Conservation (phyloP, 2,329 filamentous ascomycete genomes). For the Diaporthe nobilis region DNA sequence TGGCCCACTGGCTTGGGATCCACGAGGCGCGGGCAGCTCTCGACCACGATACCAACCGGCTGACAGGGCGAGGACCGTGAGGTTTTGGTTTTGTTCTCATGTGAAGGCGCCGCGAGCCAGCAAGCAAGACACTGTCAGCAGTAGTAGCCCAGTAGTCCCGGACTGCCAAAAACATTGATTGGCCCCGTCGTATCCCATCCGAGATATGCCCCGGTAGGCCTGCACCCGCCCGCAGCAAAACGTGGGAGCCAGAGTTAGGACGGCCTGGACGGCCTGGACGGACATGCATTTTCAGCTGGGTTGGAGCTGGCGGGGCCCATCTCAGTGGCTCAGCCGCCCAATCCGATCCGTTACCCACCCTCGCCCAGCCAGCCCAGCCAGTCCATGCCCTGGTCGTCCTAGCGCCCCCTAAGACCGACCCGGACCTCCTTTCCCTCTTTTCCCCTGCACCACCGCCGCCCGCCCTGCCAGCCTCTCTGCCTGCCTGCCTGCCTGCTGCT, state of each 20-base stretch:
- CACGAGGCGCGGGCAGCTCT: constrained; percentile 8
- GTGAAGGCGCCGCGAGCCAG: background rate
- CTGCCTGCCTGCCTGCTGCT: background rate
- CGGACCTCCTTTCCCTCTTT: constrained; percentile 7
- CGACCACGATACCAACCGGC: background rate
- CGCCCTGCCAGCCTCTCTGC: background rate
- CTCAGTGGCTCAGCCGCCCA: constrained; percentile 34
- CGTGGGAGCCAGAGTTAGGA: constrained; percentile 24
- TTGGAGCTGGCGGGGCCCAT: constrained; percentile 20
- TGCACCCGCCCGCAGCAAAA: constrained; percentile 13
- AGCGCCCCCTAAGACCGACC: constrained; percentile 26
- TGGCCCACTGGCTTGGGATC: background rate
- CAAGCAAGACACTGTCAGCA: background rate
- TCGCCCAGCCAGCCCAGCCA: constrained; percentile 15
- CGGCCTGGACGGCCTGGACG: constrained; percentile 4
- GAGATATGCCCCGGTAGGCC: constrained; percentile 17
- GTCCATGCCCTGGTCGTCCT: constrained; percentile 25
- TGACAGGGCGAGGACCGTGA: background rate
- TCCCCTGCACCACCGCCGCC: background rate
- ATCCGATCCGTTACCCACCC: constrained; percentile 27
- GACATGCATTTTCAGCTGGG: constrained; percentile 1
- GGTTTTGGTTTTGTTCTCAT: background rate
- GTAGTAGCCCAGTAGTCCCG: background rate
- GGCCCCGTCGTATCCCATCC: background rate
- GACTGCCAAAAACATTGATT: background rate